Percentiles rank a stretch among this genome's conserved stretches.
Evolutionary conservation across 1,284 basidiomycete species (phyloP).

Genomic region (Microbotryomycetes sp.): DNA sequence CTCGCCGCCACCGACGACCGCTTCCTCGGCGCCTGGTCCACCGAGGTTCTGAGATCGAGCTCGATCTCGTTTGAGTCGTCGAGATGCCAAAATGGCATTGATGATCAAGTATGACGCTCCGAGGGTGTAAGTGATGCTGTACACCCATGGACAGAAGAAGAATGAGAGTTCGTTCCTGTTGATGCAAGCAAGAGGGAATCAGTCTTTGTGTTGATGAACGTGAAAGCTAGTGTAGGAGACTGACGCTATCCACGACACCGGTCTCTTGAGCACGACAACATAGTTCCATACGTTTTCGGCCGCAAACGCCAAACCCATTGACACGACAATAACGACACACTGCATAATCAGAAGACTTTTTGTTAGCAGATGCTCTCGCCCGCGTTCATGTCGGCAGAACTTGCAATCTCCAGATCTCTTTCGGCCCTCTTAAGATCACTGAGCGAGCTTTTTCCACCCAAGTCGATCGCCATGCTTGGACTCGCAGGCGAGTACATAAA

Average conservation of each 20-base stretch:
- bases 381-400: too few relatives aligned
- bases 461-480: neutral
- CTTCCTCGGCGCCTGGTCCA: neutral
- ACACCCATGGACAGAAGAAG: neutral
- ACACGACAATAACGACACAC: neutral
- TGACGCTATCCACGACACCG: neutral
- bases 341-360: neutral
- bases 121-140: neutral
- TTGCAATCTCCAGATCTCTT: neutral
- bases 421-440: neutral
- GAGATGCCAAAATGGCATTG: neutral
- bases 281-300: constrained; percentile 10
- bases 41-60: neutral
- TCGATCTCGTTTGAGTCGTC: neutral
- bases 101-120: neutral
- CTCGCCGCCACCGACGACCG: neutral
- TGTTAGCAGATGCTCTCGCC: too few relatives aligned
- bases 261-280: neutral
- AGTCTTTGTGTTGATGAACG: too few relatives aligned
- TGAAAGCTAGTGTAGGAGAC: neutral
- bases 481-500: neutral
- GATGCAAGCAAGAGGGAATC: too few relatives aligned
- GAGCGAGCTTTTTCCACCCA: neutral
- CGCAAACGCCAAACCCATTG: neutral
- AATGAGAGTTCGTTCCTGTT: neutral